Evolutionary conservation across 2,329 filamentous ascomycete genomes (phyloP).

Genomic region (Aspergillus fijiensis): DNA sequence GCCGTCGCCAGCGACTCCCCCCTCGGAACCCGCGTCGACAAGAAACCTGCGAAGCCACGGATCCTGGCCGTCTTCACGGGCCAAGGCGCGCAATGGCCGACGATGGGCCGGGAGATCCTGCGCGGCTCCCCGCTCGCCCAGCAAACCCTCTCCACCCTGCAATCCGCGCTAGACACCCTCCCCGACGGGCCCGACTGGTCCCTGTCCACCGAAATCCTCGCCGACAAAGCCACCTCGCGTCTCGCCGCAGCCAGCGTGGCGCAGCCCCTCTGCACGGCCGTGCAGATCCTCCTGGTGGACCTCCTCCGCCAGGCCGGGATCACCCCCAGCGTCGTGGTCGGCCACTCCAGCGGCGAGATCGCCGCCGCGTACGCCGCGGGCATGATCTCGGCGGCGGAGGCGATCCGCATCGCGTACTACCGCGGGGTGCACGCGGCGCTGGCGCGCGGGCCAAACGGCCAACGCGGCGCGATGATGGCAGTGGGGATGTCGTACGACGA

Average conservation of each 20-base stretch:
- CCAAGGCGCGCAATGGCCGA: conserved; percentile 26
- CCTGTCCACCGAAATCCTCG: conserved; percentile 2
- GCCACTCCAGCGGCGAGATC: conserved; percentile 53
- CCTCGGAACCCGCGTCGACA: neutral
- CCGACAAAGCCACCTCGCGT: neutral
- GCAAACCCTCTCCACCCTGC: neutral
- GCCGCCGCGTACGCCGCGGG: conserved; percentile 51
- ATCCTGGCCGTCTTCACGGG: conserved; percentile 23
- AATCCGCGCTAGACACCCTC: neutral
- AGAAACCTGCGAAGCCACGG: neutral
- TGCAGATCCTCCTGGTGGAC: conserved; percentile 23
- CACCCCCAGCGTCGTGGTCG: conserved; percentile 36
- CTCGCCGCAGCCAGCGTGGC: conserved; percentile 14
- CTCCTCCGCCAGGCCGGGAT: conserved; percentile 29
- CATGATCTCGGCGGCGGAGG: conserved; percentile 38
- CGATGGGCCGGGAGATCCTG: conserved; percentile 18
- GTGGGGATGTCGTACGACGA: conserved; percentile 39
- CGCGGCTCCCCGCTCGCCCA: neutral
- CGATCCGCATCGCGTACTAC: conserved; percentile 47
- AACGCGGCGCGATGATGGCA: conserved; percentile 49
- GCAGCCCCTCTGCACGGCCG: conserved; percentile 17
- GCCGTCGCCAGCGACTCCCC: neutral
- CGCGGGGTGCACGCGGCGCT: conserved; percentile 37
- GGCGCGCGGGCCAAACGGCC: conserved; percentile 8
- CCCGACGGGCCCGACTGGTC: conserved; percentile 11